These are phyloP conservation scores for Picea mariana DNA, from an alignment of 83 land plant genomes.

Conservation along the genomic window DNA sequence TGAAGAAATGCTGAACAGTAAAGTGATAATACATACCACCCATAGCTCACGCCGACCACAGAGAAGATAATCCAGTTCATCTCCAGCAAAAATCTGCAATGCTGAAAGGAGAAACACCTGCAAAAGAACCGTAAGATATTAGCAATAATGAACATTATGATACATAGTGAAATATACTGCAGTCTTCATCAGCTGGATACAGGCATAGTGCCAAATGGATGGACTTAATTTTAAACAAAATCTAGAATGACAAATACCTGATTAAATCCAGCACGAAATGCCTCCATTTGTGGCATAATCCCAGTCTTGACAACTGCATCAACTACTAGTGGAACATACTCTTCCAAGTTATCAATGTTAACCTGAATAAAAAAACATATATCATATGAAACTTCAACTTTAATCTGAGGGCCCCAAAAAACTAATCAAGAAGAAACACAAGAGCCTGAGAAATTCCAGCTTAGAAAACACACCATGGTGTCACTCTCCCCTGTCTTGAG, in stretches of 20 bases:
- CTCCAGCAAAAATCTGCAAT: conserved; percentile 19
- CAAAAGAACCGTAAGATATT: conserved; percentile 22
- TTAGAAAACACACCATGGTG: conserved; percentile 38
- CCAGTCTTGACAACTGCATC: conserved; percentile 88
- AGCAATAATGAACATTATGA: no score
- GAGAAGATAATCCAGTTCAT: conserved; percentile 81
- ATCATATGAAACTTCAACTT: neutral
- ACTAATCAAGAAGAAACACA: neutral
- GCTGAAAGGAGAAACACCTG: conserved; percentile 53
- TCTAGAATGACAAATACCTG: conserved; percentile 84
- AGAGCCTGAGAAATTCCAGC: neutral
- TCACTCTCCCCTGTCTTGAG: conserved; percentile 40
- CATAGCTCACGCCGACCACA: conserved; percentile 86
- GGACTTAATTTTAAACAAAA: conserved; percentile 83
- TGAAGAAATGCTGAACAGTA: neutral
- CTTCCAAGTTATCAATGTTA: conserved; percentile 65
- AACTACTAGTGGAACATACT: conserved; percentile 73
- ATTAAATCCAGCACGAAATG: conserved; percentile 86
- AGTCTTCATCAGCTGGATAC: no score
- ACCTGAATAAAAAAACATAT: conserved; percentile 88
- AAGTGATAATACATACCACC: conserved; percentile 39
- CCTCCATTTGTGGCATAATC: conserved; percentile 86
- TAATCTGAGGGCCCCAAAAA: neutral
- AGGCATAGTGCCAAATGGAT: no score
- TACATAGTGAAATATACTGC: no score